phyloP scores from a whole-genome alignment of 2,329 filamentous ascomycete genomes.

The Colletotrichum australisinense region DNA sequence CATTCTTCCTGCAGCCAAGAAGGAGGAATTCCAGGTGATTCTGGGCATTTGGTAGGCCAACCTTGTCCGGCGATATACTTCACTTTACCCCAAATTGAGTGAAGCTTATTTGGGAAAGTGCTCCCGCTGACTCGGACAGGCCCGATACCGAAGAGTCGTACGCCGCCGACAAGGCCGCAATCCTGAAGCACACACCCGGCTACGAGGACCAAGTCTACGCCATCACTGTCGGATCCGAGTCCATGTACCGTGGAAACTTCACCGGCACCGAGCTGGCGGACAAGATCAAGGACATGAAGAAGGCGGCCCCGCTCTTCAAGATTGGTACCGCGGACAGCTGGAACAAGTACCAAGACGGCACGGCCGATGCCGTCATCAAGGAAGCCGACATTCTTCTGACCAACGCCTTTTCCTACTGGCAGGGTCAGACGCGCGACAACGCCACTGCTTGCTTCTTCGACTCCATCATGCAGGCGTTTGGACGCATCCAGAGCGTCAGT shows the following conservation, averaged over 20 bases:
- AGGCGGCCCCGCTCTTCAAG: constrained; percentile 63
- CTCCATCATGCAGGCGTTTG: constrained; percentile 73
- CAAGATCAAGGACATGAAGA: constrained; percentile 72
- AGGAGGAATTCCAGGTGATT: constrained; percentile 74
- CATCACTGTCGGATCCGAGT: constrained; percentile 78
- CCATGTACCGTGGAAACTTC: constrained; percentile 76
- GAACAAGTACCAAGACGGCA: constrained; percentile 78
- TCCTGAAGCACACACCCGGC: constrained; percentile 53
- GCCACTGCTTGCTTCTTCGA: constrained; percentile 71
- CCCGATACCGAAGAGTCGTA: constrained; percentile 73
- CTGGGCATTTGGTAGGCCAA: constrained; percentile 74
- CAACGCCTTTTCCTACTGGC: constrained; percentile 82
- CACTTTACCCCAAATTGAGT: background rate
- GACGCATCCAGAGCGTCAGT: constrained; percentile 70
- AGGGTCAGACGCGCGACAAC: constrained; percentile 68
- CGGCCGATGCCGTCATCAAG: constrained; percentile 71
- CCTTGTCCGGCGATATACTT: background rate
- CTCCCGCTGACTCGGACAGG: constrained; percentile 49
- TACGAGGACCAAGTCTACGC: constrained; percentile 71
- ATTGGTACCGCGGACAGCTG: constrained; percentile 78
- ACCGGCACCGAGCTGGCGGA: constrained; percentile 68
- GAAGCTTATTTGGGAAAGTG: background rate
- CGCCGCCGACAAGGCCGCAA: constrained; percentile 67
- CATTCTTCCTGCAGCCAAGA: constrained; percentile 74
- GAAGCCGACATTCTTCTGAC: constrained; percentile 70